Evolutionary conservation across 2,329 filamentous ascomycete genomes (phyloP), one percentile per base, ranked within the genome.

Genomic region (Colletotrichum sojae): DNA sequence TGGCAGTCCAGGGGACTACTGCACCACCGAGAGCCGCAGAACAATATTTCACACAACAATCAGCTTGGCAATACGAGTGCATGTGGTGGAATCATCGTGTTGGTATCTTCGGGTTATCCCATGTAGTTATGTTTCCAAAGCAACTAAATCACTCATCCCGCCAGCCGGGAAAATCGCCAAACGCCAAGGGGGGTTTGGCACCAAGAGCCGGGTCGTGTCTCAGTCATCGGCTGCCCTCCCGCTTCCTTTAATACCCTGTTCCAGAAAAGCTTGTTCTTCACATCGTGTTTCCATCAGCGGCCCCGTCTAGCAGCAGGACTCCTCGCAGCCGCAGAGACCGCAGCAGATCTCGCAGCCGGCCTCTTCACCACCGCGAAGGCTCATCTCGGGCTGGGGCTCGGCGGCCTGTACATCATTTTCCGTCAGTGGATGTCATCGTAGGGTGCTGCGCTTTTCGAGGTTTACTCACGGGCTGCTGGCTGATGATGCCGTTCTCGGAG

Each of bases 281-380:
- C 39, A 8, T 64, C 13, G 36, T 5, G 2, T 56, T 18, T 13
- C 46, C 1, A 4, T 25, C 22, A 25, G 22, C 22, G 22, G 22
- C 15, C 15, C 5, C 10, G 40, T 61, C 74, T 80, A 84, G 75
- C 82, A 84, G 76, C 82, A 84, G 22, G 73, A 75, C 72, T 84
- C 82, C 1, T 84, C 75, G 72, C 82, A 84, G 58, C 75, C 81
- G 75, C 82, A 84, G 68, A 84, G 80, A 66, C 82, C 82, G 68
- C 82, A 84, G 78, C 82, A 84, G 69, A 83, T 74, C 73, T 83
- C 82, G 67, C 82, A 84, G 45, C 82, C 82, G 43, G 81, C 82
- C 70, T 84, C 82, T 71, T 84, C 82, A 72, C 82, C 82, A 73
- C 82, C 82, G 49, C 82, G 80, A 64, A 84, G 78, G 70, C 74